These are phyloP conservation scores for Bolboschoenoplectus hybrid DNA, from an alignment of 202 grass and related monocot species.

Conservation along the genomic window DNA sequence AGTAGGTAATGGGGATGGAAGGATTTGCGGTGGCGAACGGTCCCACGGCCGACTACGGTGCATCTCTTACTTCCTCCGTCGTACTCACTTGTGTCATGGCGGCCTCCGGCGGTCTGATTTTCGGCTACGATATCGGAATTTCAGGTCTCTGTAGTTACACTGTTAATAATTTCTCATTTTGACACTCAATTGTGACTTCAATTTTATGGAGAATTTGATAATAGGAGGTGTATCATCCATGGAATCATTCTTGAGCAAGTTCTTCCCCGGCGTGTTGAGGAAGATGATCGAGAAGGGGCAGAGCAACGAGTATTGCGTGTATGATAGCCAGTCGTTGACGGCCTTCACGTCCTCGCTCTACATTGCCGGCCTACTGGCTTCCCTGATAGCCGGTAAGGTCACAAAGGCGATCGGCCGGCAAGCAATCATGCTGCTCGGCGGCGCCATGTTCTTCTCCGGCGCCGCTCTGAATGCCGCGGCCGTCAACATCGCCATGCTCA, in stretches of 20 bases:
- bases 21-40: slow-evolving; percentile 42
- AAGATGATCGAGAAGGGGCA: slow-evolving; percentile 47
- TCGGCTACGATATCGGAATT: slow-evolving; percentile 93
- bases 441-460: slow-evolving; percentile 69
- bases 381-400: slow-evolving; percentile 66
- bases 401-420: slow-evolving; percentile 66
- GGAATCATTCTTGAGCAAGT: slow-evolving; percentile 68
- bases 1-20: slow-evolving; percentile 56
- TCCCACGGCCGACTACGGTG: slow-evolving; percentile 52
- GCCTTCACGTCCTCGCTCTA: slow-evolving; percentile 86
- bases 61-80: slow-evolving; percentile 58
- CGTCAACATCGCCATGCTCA: slow-evolving; percentile 85
- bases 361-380: slow-evolving; percentile 62
- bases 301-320: slow-evolving; percentile 67
- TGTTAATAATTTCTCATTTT: no score
- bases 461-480: slow-evolving; percentile 61
- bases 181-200: no score
- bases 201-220: not conserved
- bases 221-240: slow-evolving; percentile 66
- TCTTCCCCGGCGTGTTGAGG: slow-evolving; percentile 65
- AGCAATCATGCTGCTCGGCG: slow-evolving; percentile 70
- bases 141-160: slow-evolving; percentile 47
- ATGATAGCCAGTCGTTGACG: slow-evolving; percentile 72
- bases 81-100: slow-evolving; percentile 75
- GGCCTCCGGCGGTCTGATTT: slow-evolving; percentile 88